phyloP scores from a whole-genome alignment of 371 early-diverging fungal species.

The Dichotomocladium elegans region DNA sequence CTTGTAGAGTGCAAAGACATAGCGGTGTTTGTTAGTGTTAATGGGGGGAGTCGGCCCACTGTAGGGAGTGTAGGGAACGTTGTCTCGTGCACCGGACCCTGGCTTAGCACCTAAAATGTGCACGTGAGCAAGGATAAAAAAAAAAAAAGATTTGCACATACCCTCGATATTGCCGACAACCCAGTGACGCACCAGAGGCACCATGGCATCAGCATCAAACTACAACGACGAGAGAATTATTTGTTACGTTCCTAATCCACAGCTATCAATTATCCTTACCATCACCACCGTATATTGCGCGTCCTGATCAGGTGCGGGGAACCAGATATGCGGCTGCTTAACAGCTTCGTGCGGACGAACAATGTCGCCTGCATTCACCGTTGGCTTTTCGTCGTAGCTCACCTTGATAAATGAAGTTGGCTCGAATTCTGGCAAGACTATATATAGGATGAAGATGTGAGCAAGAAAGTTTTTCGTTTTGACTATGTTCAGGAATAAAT shows the following conservation, averaged over 20 bases:
- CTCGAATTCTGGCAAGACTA: slow-evolving; percentile 18
- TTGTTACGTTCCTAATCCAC: background rate
- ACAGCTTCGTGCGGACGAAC: slow-evolving; percentile 14
- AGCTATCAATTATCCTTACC: slow-evolving; percentile 13
- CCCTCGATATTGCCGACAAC: slow-evolving; percentile 22
- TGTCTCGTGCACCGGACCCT: slow-evolving; percentile 3
- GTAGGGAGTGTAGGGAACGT: slow-evolving; percentile 13
- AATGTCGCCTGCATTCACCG: slow-evolving; percentile 17
- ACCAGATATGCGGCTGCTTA: slow-evolving; percentile 18
- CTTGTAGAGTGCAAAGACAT: slow-evolving; percentile 25
- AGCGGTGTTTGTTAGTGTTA: slow-evolving; percentile 12
- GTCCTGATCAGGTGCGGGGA: slow-evolving; percentile 15
- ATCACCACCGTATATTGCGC: slow-evolving; percentile 24
- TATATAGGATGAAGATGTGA: background rate
- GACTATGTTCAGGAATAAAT: background rate
- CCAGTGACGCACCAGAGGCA: slow-evolving; percentile 28
- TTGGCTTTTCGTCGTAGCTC: slow-evolving; percentile 15
- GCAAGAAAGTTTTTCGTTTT: background rate
- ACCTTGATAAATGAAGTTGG: slow-evolving; percentile 21
- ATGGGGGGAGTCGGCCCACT: slow-evolving; percentile 15
- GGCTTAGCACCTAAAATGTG: slow-evolving; percentile 14
- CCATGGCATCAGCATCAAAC: slow-evolving; percentile 26
- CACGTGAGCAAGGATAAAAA: too few species aligned
- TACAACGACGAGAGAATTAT: background rate
- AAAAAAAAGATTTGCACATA: background rate